Base-by-base conservation (phyloP, 2,329 filamentous ascomycete genomes). In the Diaporthe australafricana region DNA sequence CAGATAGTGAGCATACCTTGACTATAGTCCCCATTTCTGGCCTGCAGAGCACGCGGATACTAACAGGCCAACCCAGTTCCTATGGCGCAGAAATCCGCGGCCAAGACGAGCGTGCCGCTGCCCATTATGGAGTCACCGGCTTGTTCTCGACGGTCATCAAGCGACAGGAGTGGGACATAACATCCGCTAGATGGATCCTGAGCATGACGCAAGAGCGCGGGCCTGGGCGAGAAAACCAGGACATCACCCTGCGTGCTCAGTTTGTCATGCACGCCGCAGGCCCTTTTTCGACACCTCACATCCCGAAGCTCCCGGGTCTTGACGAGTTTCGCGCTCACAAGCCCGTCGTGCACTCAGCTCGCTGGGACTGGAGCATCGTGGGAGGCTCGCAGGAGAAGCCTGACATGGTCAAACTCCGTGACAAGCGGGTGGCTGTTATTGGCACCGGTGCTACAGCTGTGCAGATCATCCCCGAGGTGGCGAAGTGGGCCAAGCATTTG, bases 361-460 rank as follows among this genome's bases (percentile, higher is more conserved):
- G 52, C 14, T 76, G 56, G 56, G 38, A 60, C 17, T 60, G 56
- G 38, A 5, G 20, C 1, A 7, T 60, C 12, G 38, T 42, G 2
- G 56, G 56, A 3, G 56, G 56, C 16, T 27, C 16, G 8, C 56
- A 60, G 3, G 56, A 60, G 8, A 35, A 73, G 70, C 72, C 72
- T 12, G 69, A 67, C 9, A 55, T 27, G 30, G 60, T 71, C 68
- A 68, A 71, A 27, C 30, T 74, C 30, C 57, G 60, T n/a, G 82
- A 85, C 80, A 93, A 94, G 78, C 86, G 89, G 27, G 83, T 94
- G 20, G 89, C 92, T 50, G 84, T 94, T 66, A 89, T 94, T 69
- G 92, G 92, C 22, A 89, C 86, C 52, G 92, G 92, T 12, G 92
- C 92, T 0, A 94, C 92, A 0, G 90, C 92, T 5, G 84, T 93